Conservation (phyloP, 352 stramenopile genomes). For the Phytophthora chlamydospora region DNA sequence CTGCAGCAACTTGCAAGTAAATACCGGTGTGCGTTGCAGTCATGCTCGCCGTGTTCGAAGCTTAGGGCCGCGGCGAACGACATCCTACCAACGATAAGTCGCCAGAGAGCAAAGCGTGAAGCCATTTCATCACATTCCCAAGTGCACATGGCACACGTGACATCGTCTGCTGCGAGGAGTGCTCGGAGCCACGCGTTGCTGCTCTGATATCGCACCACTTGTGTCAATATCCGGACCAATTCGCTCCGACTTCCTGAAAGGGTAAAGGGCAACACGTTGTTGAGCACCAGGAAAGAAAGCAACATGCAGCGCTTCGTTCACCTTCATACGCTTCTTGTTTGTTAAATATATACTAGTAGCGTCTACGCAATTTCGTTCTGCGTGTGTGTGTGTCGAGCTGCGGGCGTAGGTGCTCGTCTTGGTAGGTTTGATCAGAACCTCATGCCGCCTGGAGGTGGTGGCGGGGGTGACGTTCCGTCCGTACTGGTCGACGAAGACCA, state of each 20-base stretch:
- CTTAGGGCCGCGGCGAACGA: too few relatives aligned
- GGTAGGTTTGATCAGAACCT: slow-evolving; percentile 11
- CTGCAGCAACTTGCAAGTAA: too few relatives aligned
- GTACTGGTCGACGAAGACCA: slow-evolving; percentile 21
- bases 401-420: not conserved
- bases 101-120: too few relatives aligned
- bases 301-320: not conserved
- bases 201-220: slow-evolving; percentile 1
- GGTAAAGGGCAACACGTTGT: too few relatives aligned
- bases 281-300: slow-evolving; percentile 2
- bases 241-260: too few relatives aligned
- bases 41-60: too few relatives aligned
- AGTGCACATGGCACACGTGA: too few relatives aligned
- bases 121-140: too few relatives aligned
- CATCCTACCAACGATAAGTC: too few relatives aligned
- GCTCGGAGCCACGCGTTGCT: not conserved
- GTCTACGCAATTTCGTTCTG: slow-evolving; percentile 39
- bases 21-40: too few relatives aligned
- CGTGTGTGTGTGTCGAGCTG: slow-evolving; percentile 15
- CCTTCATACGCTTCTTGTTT: slow-evolving; percentile 7
- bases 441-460: slow-evolving; percentile 8
- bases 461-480: slow-evolving; percentile 6
- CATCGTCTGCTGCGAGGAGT: too few relatives aligned
- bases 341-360: slow-evolving; percentile 29
- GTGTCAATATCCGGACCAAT: not conserved